A percentile compares a stretch with the other conserved stretches of the same genome.
Evolutionary conservation across 495 filamentous ascomycete species (phyloP).

Genomic region (Trichoderma virens): DNA sequence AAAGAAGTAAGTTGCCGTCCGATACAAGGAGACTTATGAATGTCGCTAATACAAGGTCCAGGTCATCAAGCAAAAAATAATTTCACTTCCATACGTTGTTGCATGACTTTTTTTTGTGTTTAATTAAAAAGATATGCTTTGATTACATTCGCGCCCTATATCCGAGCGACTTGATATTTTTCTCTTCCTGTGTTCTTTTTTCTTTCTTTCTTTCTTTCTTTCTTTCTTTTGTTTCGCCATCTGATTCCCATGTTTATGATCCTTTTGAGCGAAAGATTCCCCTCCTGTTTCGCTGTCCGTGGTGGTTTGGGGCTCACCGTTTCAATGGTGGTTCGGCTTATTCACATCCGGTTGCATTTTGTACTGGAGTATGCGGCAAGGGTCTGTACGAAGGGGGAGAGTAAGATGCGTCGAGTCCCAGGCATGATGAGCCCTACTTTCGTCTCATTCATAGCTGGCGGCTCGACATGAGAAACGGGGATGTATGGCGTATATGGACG

Average conservation of each 20-base stretch:
- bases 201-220: background rate
- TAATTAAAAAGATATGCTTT: background rate
- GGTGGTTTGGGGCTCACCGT: background rate
- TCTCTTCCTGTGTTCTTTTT: background rate
- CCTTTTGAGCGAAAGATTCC: background rate
- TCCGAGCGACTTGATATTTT: background rate
- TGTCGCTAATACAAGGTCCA: slow-evolving; percentile 5
- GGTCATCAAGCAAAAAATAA: slow-evolving; percentile 9
- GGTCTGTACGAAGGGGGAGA: background rate
- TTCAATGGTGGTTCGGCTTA: background rate
- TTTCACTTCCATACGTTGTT: background rate
- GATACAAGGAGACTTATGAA: background rate
- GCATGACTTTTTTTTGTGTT: background rate
- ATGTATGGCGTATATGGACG: background rate
- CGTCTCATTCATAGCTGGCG: background rate
- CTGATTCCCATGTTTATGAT: background rate
- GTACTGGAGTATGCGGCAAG: background rate
- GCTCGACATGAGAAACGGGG: background rate
- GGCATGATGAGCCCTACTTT: too few species aligned
- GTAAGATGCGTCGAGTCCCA: background rate
- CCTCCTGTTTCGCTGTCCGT: background rate
- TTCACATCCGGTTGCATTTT: background rate
- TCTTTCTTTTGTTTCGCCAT: background rate
- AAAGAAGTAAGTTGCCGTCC: slow-evolving; percentile 25
- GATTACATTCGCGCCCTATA: background rate